phyloP scores from a whole-genome alignment of 2,329 filamentous ascomycete species.

The Aspergillus pseudotamarii region DNA sequence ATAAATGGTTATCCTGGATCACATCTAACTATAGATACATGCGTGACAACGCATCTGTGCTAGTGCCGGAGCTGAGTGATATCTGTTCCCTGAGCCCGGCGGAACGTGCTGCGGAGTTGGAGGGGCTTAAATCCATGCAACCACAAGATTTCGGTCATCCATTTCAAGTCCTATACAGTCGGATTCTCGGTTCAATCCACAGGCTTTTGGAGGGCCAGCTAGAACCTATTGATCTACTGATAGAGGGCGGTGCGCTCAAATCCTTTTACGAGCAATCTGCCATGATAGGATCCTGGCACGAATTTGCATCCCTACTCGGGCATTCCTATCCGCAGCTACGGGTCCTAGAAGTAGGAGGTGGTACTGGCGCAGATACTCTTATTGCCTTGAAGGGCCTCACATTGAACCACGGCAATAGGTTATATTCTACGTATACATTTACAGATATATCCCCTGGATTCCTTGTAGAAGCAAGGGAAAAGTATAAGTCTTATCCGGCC shows the following conservation, averaged over 20 bases:
- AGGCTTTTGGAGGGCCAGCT: conserved; percentile 17
- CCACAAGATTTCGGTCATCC: neutral
- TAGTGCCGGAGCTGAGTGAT: conserved; percentile 7
- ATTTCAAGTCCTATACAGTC: conserved; percentile 1
- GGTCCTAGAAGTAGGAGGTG: conserved; percentile 33
- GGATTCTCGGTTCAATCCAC: conserved; percentile 10
- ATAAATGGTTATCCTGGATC: conserved; percentile 14
- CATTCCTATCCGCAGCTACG: conserved; percentile 28
- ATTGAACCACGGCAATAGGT: neutral
- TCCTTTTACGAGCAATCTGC: conserved; percentile 15
- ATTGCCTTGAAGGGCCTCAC: conserved; percentile 19
- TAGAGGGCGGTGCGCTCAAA: conserved; percentile 19
- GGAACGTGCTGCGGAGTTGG: neutral
- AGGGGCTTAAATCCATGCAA: neutral
- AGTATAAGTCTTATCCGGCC: conserved; percentile 22
- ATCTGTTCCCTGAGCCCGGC: neutral
- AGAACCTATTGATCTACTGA: conserved; percentile 21
- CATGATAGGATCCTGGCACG: conserved; percentile 3
- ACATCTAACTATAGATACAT: conserved; percentile 1
- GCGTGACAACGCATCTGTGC: neutral
- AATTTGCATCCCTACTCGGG: conserved; percentile 20
- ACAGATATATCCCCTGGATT: conserved; percentile 36
- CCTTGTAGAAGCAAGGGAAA: conserved; percentile 28
- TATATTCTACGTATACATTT: conserved; percentile 31
- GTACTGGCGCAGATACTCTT: conserved; percentile 30